Percentiles rank a stretch among this genome's conserved stretches.
These are phyloP conservation scores for Epichloe aotearoae DNA, from an alignment of 2,329 filamentous ascomycete species.

Conservation along the genomic window DNA sequence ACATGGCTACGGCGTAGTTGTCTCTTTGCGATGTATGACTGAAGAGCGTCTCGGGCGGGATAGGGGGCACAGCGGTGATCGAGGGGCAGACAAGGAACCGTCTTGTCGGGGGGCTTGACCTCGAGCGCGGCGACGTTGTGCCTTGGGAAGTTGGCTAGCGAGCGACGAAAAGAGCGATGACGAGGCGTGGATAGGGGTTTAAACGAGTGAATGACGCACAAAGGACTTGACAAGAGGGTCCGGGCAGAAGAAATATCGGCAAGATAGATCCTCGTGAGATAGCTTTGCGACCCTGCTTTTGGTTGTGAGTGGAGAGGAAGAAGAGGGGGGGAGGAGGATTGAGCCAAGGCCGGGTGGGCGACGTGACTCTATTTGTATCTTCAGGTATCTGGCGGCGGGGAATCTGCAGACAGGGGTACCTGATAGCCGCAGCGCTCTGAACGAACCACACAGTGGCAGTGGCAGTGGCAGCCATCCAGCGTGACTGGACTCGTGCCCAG, in stretches of 20 bases:
- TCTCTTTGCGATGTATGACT: not conserved
- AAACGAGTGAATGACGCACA: slow-evolving; percentile 26
- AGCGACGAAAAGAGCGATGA: slow-evolving; percentile 44
- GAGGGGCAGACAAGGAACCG: slow-evolving; percentile 4
- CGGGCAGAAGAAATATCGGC: slow-evolving; percentile 38
- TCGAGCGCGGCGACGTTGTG: not conserved
- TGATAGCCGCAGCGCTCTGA: slow-evolving; percentile 1
- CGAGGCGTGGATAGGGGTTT: slow-evolving; percentile 15
- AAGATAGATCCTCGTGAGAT: slow-evolving; percentile 34
- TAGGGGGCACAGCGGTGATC: not conserved
- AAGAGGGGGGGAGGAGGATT: slow-evolving; percentile 17
- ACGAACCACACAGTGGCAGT: not conserved
- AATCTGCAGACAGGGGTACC: slow-evolving; percentile 6
- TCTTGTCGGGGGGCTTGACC: slow-evolving; percentile 7
- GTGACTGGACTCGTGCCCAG: no score
- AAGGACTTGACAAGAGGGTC: slow-evolving; percentile 39
- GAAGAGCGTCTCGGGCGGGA: slow-evolving; percentile 11
- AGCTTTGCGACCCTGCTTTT: slow-evolving; percentile 45
- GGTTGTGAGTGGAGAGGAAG: slow-evolving; percentile 40
- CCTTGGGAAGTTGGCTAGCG: slow-evolving; percentile 21
- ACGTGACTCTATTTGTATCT: slow-evolving; percentile 5
- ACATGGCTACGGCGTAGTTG: slow-evolving; percentile 47
- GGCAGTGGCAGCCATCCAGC: not conserved
- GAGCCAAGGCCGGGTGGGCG: slow-evolving; percentile 4
- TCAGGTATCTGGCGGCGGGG: slow-evolving; percentile 4